Base-by-base conservation (phyloP, 176 grass and related monocot species). In the Urochloa ruziziensis region DNA sequence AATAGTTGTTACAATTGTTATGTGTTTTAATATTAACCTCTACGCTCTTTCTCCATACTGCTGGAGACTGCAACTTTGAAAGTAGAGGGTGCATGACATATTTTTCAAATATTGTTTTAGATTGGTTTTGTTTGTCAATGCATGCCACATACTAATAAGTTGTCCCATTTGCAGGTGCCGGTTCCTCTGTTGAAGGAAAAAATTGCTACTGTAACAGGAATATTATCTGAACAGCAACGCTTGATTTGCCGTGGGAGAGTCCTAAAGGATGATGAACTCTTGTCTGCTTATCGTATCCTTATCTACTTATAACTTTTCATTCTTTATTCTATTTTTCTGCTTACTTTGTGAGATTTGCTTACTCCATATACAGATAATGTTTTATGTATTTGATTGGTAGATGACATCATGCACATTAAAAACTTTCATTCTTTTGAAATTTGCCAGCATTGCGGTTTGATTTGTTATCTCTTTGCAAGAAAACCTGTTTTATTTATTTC, bases 251-350 rank as follows among this genome's bases (percentile, higher is more conserved):
- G 93, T 49, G 96, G 93, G 43, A 95, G 92, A 83, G 91, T 99
- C 69, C 81, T 99, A 76, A 95, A 93, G 85, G 96, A 99, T 89
- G 94, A 93, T 83, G 96, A 99, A 42, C 89, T 95, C 62, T 91
- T 99, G 53, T 99, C 96, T 87, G 83, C 93, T 24, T 96, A 99
- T 76, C 96, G 87, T 99, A 99, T 99, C 96, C 96, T 89, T 29
- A 28, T 61, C 8, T 70, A 79, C 59, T 87, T 78, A 14, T 78
- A 14, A 17, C 32, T n/a, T 65, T 78, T 30, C 60, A 61, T 59
- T 52, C 17, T 66, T 76, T 81, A 17, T 77, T 30, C 17, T 56
- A 12, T 43, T 58, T 72, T 74, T 63, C 4, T 81, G 3, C 48
- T 27, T 82, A 6, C 25, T 9, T 74, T 47, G 5, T 59, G 51